Conservation (phyloP, 1,284 basidiomycete species). For the Stygiomarasmius scandens region DNA sequence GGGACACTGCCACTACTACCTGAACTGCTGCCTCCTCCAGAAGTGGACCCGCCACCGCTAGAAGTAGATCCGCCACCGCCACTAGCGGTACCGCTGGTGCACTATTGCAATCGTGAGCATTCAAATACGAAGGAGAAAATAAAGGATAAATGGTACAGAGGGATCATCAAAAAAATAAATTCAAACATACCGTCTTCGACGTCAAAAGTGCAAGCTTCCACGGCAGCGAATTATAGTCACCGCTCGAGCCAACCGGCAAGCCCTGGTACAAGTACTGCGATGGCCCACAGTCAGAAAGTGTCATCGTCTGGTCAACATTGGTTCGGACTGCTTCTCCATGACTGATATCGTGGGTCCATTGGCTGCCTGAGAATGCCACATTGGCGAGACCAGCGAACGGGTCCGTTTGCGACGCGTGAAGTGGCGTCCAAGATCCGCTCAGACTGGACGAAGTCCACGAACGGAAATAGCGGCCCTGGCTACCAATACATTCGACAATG, state of each 20-base stretch:
- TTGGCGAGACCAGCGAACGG: slow-evolving; percentile 11
- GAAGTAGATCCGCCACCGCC: no score
- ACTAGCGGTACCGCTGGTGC: no score
- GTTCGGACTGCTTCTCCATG: slow-evolving; percentile 14
- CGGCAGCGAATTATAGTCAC: slow-evolving; percentile 4
- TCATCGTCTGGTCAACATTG: slow-evolving; percentile 14
- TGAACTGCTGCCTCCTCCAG: no score
- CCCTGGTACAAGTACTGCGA: slow-evolving; percentile 13
- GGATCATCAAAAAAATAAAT: no score
- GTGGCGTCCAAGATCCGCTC: slow-evolving; percentile 5
- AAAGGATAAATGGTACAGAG: no score
- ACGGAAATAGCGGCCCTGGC: slow-evolving; percentile 8
- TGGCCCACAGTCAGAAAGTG: slow-evolving; percentile 4
- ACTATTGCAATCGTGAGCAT: no score
- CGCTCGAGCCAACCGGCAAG: slow-evolving; percentile 1
- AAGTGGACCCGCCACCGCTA: no score
- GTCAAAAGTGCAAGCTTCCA: slow-evolving; percentile 13
- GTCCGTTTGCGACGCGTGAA: slow-evolving; percentile 1
- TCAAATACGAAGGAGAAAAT: no score
- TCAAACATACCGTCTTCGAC: slow-evolving; percentile 1
- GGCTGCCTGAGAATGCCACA: slow-evolving; percentile 6
- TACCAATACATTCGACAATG: slow-evolving; percentile 12
- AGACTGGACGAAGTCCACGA: slow-evolving; percentile 11
- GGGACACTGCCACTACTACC: no score
- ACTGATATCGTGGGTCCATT: slow-evolving; percentile 14